Evolutionary conservation across 2,329 filamentous ascomycete species (phyloP).

Genomic region (Arachnopeziza araneosa): DNA sequence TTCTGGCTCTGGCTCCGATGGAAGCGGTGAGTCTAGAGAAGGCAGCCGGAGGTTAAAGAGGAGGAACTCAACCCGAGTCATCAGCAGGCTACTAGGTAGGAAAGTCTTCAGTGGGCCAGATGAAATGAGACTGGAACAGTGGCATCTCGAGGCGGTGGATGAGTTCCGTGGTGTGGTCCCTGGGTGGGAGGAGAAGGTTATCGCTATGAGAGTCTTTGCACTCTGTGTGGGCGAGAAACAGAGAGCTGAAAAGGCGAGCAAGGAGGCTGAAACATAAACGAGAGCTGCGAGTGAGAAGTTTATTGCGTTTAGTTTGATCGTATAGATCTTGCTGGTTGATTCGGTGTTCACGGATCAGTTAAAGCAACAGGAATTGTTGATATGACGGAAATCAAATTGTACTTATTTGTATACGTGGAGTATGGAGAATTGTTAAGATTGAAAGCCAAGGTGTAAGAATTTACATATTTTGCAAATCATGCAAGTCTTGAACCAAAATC

Average conservation of each 20-base stretch:
- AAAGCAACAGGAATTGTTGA: too few species aligned
- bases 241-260: conserved; percentile 10
- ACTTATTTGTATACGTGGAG: too few species aligned
- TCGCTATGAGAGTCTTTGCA: conserved; percentile 29
- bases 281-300: not conserved
- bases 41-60: conserved; percentile 7
- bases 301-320: not conserved
- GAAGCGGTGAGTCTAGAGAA: not conserved
- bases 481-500: too few species aligned
- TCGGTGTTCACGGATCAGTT: too few species aligned
- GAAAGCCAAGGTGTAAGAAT: too few species aligned
- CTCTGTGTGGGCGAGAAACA: conserved; percentile 24
- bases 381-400: too few species aligned
- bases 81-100: conserved; percentile 27
- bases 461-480: too few species aligned
- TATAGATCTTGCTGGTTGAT: not conserved
- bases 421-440: too few species aligned
- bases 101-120: conserved; percentile 15
- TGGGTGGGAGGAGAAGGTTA: conserved; percentile 30
- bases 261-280: not conserved
- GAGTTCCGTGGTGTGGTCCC: conserved; percentile 27
- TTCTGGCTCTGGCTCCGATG: not conserved
- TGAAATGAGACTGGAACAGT: conserved; percentile 28
- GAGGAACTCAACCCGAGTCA: conserved; percentile 27
- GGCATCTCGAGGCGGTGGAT: conserved; percentile 32